These are phyloP conservation scores for Ceratobasidium sp. DNA, from an alignment of 1,284 basidiomycete genomes.

Conservation along the genomic window DNA sequence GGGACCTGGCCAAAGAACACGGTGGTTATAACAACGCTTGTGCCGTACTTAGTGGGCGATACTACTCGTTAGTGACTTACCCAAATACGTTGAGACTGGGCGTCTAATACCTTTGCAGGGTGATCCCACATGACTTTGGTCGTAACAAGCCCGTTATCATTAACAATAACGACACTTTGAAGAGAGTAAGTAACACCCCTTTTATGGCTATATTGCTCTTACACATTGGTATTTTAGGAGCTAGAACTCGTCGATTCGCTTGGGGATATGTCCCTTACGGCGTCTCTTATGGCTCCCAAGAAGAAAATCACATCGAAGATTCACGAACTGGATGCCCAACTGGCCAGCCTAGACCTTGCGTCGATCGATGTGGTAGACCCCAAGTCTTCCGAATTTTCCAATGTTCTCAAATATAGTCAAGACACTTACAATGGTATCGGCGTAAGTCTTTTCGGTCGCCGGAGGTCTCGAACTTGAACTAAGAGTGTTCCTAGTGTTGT, in stretches of 20 bases:
- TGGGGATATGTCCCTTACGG: constrained; percentile 54
- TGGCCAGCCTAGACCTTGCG: constrained; percentile 67
- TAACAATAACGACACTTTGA: constrained; percentile 42
- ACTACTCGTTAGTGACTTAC: constrained; percentile 67
- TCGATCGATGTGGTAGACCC: constrained; percentile 66
- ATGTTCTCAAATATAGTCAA: constrained; percentile 65
- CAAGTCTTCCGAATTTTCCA: constrained; percentile 64
- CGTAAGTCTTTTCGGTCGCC: constrained; percentile 14
- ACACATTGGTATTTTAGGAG: constrained; percentile 59
- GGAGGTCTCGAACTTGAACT: neutral
- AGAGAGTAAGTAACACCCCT: constrained; percentile 26
- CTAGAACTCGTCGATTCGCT: constrained; percentile 75
- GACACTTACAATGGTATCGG: constrained; percentile 66
- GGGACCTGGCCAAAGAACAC: constrained; percentile 33
- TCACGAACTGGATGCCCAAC: constrained; percentile 71
- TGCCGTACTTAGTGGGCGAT: constrained; percentile 53
- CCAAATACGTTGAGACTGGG: neutral
- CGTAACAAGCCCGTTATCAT: constrained; percentile 48
- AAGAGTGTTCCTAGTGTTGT: neutral
- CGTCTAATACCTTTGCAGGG: constrained; percentile 23
- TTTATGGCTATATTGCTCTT: constrained; percentile 21
- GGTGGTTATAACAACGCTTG: constrained; percentile 49
- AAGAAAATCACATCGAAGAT: constrained; percentile 72
- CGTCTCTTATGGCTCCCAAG: constrained; percentile 36
- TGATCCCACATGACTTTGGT: constrained; percentile 51